Evolutionary conservation across 2,329 filamentous ascomycete genomes (phyloP), one percentile per base, ranked within the genome.

Genomic region (Grosmannia clavigera): DNA sequence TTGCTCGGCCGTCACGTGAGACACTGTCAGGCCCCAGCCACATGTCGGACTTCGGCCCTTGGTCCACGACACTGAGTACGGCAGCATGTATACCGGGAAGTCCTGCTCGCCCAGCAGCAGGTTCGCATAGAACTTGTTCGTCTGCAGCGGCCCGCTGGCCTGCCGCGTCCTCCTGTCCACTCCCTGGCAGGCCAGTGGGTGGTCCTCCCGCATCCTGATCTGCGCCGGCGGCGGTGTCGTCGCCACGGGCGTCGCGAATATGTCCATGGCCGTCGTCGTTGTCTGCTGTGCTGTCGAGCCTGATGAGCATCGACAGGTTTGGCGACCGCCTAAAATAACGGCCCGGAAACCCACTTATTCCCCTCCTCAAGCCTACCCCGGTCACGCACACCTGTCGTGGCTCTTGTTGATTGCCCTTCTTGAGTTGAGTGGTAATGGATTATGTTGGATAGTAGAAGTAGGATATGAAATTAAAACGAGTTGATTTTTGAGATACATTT

Each of bases 41-140:
- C 76, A 74, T 4, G 84, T 78, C 27, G 76, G 74, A 12, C 83
- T 85, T 60, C 74, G 73, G 1, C 87, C 87, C 64, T 81, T 83
- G 3, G 80, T 78, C 86, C 87, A 91, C 22, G 79, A 73, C 22
- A 92, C 69, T 3, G 82, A 81, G 68, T 91, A 92, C 1, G 88
- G 92, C 68, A 91, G 86, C 0, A 87, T 85, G 73, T 86, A 96
- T 0, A 85, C 78, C 0, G 86, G 80, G 7, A 80, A 80, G 5
- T 77, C 81, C 70, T 95, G 90, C 52, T 78, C 79, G 5, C 84
- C 87, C 0, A 96, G 76, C 70, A 90, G 90, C 64, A 94, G 83
- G 67, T 94, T 94, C 66, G 85, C 79, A 66, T 88, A 90, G 70
- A 91, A 92, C 68, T 89, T 92, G 76, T 92, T 92, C 29, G 88